Base-by-base conservation (phyloP, 176 grass and related monocot species). In the Hsuehochloa calcarea region DNA sequence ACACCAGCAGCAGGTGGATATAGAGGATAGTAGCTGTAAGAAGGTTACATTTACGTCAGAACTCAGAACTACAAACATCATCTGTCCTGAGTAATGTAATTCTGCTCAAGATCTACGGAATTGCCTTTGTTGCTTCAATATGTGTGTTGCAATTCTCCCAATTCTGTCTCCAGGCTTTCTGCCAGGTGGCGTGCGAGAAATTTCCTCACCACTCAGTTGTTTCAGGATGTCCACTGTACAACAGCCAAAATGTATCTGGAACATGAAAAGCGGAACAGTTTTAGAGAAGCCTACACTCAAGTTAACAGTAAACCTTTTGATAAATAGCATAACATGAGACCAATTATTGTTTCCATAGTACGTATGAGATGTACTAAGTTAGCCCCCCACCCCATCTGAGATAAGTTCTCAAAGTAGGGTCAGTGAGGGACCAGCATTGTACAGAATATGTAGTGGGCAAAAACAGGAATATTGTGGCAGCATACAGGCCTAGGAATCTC, bases 151-250 rank as follows among this genome's bases (percentile, higher is more conserved):
- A 74, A 98, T 90, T 85, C 83, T 87, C 27, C 87, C 89, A 68
- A 98, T 90, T 38, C 96, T 89, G 66, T 98, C 93, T 1, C 23
- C 49, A 22, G 87, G 84, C 47, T 70, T 85, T 68, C 78, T 85
- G 45, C 80, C 87, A 85, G 86, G 46, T 87, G 83, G 78, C 63
- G 84, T 91, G 43, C 74, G 81, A 77, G 91, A 95, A 89, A 98
- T 98, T 88, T 98, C 96, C 75, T 98, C 93, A 78, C 89, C 84
- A 20, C 93, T 98, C 23, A 98, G 78, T 25, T 98, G 96, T 85
- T 98, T 98, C 65, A 98, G 82, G 74, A 95, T 91, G 83, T 98
- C 93, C 61, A 95, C 39, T 35, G 93, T 98, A 73, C 96, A 98
- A 86, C 93, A 98, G 23, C 96, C 73, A 94, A 98, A 85, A 39